These are phyloP conservation scores for Centaurea solstitialis DNA, from an alignment of 129 eudicot species.

Conservation along the genomic window DNA sequence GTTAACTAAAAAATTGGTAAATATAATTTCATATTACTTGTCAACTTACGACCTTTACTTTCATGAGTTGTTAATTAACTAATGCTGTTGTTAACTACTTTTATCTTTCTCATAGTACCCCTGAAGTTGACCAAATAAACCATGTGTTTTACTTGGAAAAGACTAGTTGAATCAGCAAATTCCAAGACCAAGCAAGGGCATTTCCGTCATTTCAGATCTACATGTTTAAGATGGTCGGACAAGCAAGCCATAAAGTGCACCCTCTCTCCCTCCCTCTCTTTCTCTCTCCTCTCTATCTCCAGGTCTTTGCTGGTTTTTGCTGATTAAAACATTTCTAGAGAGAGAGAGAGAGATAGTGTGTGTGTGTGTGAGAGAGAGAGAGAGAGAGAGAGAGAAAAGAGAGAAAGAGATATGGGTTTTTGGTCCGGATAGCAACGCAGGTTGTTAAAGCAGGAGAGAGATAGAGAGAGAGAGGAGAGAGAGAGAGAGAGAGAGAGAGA, in stretches of 20 bases:
- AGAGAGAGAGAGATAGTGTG: conserved; percentile 1
- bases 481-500: conserved; percentile 22
- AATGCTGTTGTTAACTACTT: conserved; percentile 29
- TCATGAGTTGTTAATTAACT: conserved; percentile 39
- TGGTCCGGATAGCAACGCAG: conserved; percentile 19
- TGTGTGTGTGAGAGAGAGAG: conserved; percentile 28
- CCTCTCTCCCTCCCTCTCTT: conserved; percentile 20
- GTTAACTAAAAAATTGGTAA: not conserved
- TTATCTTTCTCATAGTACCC: conserved; percentile 29
- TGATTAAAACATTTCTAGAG: conserved; percentile 22
- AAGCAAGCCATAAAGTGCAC: conserved; percentile 43
- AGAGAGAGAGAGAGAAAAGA: conserved; percentile 12
- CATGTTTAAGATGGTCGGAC: conserved; percentile 46
- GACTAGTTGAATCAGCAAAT: conserved; percentile 22
- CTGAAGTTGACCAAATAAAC: conserved; percentile 32
- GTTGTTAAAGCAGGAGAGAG: conserved; percentile 1
- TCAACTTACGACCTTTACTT: conserved; percentile 41
- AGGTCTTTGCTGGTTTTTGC: conserved; percentile 37
- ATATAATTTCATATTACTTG: conserved; percentile 14
- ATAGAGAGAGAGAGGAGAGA: not conserved
- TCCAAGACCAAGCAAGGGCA: conserved; percentile 11
- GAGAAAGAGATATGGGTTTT: conserved; percentile 18
- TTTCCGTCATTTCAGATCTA: conserved; percentile 1
- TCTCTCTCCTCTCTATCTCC: conserved; percentile 31
- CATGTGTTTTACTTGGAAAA: not conserved